phyloP scores from a whole-genome alignment of 169 alveolate species.

The Plasmodium ovale region DNA sequence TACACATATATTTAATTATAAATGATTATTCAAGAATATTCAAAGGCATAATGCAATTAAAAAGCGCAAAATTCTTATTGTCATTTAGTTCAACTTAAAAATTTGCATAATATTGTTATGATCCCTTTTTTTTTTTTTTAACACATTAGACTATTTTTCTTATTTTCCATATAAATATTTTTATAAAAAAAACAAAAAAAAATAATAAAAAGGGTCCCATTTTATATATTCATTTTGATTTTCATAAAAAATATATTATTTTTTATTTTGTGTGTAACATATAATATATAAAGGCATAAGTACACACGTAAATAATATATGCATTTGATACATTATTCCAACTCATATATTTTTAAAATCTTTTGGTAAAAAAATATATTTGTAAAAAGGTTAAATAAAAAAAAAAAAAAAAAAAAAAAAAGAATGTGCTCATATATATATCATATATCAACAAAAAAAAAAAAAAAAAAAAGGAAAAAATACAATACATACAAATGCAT shows the following conservation, averaged over 20 bases:
- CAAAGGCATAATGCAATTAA: slow-evolving; percentile 3
- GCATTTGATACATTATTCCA: slow-evolving; percentile 1
- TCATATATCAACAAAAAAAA: not conserved
- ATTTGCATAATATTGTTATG: not conserved
- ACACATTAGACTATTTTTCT: slow-evolving; percentile 15
- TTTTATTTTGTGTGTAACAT: slow-evolving; percentile 10
- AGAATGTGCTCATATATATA: slow-evolving; percentile 4
- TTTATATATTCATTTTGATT: slow-evolving; percentile 25
- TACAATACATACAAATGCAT: slow-evolving; percentile 6
- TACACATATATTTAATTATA: slow-evolving; percentile 26
- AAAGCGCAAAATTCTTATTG: not conserved
- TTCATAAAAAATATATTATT: not conserved
- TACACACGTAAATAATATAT: not conserved
- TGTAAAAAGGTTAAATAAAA: slow-evolving; percentile 8
- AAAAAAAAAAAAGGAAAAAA: not conserved
- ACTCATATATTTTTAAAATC: not conserved
- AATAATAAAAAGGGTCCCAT: not conserved
- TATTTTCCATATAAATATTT: slow-evolving; percentile 22
- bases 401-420: not conserved
- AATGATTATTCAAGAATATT: slow-evolving; percentile 13
- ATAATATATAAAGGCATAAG: not conserved
- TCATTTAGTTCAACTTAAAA: slow-evolving; percentile 3
- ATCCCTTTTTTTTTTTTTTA: slow-evolving; percentile 21
- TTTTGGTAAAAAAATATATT: not conserved
- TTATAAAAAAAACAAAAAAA: slow-evolving; percentile 15